Conservation (phyloP, 495 filamentous ascomycete species). For the Annulohypoxylon bovei region DNA sequence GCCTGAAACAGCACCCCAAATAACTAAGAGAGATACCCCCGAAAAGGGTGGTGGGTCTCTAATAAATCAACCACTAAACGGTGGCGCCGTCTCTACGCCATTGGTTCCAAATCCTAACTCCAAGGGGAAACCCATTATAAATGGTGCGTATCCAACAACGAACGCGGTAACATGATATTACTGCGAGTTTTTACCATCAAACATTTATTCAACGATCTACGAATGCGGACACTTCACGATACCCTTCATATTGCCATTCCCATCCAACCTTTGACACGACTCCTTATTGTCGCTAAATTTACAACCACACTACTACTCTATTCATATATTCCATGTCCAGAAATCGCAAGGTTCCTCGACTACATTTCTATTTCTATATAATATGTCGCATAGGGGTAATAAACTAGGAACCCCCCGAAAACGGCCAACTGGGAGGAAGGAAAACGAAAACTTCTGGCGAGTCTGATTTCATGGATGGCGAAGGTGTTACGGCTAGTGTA, state of each 20-base stretch:
- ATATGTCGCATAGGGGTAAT: not conserved
- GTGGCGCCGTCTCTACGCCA: not conserved
- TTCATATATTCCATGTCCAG: not conserved
- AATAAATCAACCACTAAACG: slow-evolving; percentile 20
- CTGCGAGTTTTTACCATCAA: not conserved
- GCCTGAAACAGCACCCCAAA: slow-evolving; percentile 52
- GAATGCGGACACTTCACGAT: not conserved
- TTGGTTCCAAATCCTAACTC: not conserved
- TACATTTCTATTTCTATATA: not conserved
- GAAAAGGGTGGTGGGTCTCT: slow-evolving; percentile 29
- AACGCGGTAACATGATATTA: slow-evolving; percentile 4
- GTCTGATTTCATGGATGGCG: slow-evolving; percentile 14
- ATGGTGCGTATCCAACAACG: slow-evolving; percentile 17
- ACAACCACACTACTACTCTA: not conserved
- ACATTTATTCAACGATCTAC: not conserved
- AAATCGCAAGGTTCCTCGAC: not conserved
- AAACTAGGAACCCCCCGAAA: slow-evolving; percentile 1
- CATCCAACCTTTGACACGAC: not conserved
- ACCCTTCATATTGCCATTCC: not conserved
- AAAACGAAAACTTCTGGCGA: slow-evolving; percentile 12
- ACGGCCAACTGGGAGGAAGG: slow-evolving; percentile 17
- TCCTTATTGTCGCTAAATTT: not conserved
- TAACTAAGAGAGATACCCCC: slow-evolving; percentile 45
- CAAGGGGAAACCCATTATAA: slow-evolving; percentile 12
- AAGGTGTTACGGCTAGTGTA: slow-evolving; percentile 20